These are phyloP conservation scores for Pythium periplocum DNA, from an alignment of 352 stramenopile species.

Conservation along the genomic window DNA sequence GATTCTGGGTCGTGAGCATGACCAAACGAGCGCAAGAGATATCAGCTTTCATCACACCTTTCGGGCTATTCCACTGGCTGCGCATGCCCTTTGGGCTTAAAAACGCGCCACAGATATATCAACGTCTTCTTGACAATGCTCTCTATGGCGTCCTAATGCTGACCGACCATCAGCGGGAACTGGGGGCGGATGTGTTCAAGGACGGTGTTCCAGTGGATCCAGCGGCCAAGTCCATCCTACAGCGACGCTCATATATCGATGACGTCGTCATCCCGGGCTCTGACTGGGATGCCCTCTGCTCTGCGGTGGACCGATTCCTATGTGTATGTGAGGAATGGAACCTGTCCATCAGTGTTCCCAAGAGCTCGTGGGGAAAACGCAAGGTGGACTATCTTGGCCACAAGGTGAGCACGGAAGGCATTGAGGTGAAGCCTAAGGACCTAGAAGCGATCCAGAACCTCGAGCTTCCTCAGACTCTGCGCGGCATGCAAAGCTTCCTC, in stretches of 20 bases:
- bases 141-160: slow-evolving; percentile 6
- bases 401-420: neutral
- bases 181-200: slow-evolving; percentile 5
- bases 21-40: slow-evolving; percentile 7
- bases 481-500: slow-evolving; percentile 17
- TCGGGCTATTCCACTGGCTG: too few species aligned
- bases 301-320: slow-evolving; percentile 8
- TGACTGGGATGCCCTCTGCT: slow-evolving; percentile 10
- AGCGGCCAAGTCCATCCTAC: neutral
- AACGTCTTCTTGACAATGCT: slow-evolving; percentile 13
- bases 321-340: slow-evolving; percentile 10
- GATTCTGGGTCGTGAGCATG: slow-evolving; percentile 18
- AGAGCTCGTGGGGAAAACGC: slow-evolving; percentile 12
- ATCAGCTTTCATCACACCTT: slow-evolving; percentile 15
- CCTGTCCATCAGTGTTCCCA: slow-evolving; percentile 17
- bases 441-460: slow-evolving; percentile 4
- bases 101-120: slow-evolving; percentile 18
- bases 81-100: too few species aligned
- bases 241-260: slow-evolving; percentile 19
- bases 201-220: neutral
- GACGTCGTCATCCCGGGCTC: slow-evolving; percentile 12
- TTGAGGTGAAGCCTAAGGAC: slow-evolving; percentile 9
- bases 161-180: too few species aligned
- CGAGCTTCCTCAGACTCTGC: slow-evolving; percentile 7
- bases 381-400: slow-evolving; percentile 17